A percentile compares a stretch with the other conserved stretches of the same genome.
Conservation (phyloP, 805 yeast genomes). For the Tetrapisispora arboricola region DNA sequence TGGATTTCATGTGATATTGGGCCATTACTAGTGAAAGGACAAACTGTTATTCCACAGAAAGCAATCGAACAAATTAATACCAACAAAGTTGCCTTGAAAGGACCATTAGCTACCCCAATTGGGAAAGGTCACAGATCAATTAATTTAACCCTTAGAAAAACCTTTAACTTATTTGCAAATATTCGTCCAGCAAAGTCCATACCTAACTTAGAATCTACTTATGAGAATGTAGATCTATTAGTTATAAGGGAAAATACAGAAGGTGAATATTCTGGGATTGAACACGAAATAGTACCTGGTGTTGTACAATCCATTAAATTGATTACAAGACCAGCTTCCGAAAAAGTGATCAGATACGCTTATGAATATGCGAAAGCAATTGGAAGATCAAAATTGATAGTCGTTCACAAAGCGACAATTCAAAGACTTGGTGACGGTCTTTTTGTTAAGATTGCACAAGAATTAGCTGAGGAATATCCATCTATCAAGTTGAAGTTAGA, state of each 20-base stretch:
- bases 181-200: conserved; percentile 94
- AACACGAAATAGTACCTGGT: conserved; percentile 96
- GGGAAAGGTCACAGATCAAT: conserved; percentile 98
- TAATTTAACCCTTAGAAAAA: conserved; percentile 94
- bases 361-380: conserved; percentile 90
- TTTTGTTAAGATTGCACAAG: conserved; percentile 84
- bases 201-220: conserved; percentile 82
- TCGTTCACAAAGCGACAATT: conserved; percentile 97
- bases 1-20: conserved; percentile 98
- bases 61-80: conserved; percentile 89
- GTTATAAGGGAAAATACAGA: conserved; percentile 97
- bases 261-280: conserved; percentile 98
- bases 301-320: conserved; percentile 96
- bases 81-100: conserved; percentile 92
- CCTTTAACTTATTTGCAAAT: conserved; percentile 92
- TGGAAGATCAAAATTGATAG: conserved; percentile 78
- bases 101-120: conserved; percentile 96
- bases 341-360: conserved; percentile 93
- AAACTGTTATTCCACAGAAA: conserved; percentile 83
- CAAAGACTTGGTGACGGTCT: conserved; percentile 98
- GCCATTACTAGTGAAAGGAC: conserved; percentile 82
- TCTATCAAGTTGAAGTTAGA: conserved; percentile 75
- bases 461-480: conserved; percentile 85
- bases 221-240: conserved; percentile 79
- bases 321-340: conserved; percentile 93